These are phyloP conservation scores for Xylaria sp. DNA, from an alignment of 2,329 filamentous ascomycete genomes.

Conservation along the genomic window DNA sequence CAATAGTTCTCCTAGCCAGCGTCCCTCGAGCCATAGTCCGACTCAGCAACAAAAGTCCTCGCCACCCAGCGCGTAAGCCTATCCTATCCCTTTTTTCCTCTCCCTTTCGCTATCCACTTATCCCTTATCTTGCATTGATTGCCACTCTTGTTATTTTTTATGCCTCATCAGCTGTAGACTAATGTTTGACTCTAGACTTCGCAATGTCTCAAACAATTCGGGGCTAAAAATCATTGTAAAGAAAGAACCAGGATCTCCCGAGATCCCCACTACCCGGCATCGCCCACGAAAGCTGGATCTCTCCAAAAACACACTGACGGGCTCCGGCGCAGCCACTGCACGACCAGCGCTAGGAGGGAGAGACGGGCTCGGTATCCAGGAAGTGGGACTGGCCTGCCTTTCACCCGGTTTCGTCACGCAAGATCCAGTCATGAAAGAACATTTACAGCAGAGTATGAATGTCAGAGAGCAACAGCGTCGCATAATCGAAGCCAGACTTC, in stretches of 20 bases:
- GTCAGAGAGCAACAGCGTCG: constrained; percentile 93
- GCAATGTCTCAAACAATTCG: constrained; percentile 61
- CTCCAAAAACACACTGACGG: constrained; percentile 68
- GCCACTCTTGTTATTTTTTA: neutral
- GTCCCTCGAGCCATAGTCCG: constrained; percentile 66
- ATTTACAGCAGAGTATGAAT: constrained; percentile 91
- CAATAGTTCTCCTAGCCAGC: constrained; percentile 53
- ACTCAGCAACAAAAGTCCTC: constrained; percentile 59
- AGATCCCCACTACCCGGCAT: constrained; percentile 77
- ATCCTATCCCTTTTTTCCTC: constrained; percentile 27
- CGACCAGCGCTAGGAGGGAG: constrained; percentile 81
- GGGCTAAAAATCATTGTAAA: constrained; percentile 89
- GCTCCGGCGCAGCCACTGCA: constrained; percentile 66
- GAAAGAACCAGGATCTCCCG: constrained; percentile 92
- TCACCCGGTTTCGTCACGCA: constrained; percentile 97
- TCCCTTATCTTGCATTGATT: neutral
- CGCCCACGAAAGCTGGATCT: constrained; percentile 82
- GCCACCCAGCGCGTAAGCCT: constrained; percentile 68
- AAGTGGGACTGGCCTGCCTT: constrained; percentile 92
- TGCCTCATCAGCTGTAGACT: constrained; percentile 31
- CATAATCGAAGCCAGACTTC: constrained; percentile 90
- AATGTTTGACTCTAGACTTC: constrained; percentile 51
- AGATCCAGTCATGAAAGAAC: constrained; percentile 95
- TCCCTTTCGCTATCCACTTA: constrained; percentile 27
- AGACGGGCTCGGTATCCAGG: constrained; percentile 84